Percentiles rank a stretch among this genome's conserved stretches.
Evolutionary conservation across 441 rosid genomes (phyloP).

Genomic region (Populus hybrid): DNA sequence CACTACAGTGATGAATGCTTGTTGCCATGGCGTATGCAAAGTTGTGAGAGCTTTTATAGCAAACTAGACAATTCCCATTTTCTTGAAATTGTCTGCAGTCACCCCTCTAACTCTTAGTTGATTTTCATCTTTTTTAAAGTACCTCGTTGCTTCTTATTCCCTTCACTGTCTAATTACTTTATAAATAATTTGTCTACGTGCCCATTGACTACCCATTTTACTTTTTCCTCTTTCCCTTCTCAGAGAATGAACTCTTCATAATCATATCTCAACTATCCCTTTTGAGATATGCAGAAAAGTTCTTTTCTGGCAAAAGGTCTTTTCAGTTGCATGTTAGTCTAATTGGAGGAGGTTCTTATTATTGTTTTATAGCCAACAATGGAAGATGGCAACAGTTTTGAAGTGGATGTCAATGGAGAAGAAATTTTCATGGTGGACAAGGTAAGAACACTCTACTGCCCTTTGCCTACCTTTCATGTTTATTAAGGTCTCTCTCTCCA

Average conservation of each 20-base stretch:
- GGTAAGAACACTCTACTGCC: conserved; percentile 24
- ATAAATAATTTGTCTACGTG: background rate
- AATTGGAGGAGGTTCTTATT: conserved; percentile 3
- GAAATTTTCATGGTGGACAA: conserved; percentile 46
- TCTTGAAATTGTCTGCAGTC: background rate
- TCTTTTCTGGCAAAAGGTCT: conserved; percentile 9
- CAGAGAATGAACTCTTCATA: background rate
- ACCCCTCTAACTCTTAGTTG: background rate
- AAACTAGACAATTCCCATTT: conserved; percentile 9
- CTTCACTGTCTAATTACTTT: background rate
- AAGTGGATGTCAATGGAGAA: conserved; percentile 57
- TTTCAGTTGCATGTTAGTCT: conserved; percentile 11
- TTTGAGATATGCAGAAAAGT: conserved; percentile 12
- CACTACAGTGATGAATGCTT: no score
- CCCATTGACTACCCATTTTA: conserved; percentile 24
- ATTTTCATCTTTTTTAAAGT: background rate
- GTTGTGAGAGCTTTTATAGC: background rate
- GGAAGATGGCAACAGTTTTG: conserved; percentile 40
- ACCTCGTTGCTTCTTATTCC: background rate
- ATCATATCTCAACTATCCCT: background rate
- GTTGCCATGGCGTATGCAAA: background rate
- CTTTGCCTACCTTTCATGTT: background rate
- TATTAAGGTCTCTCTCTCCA: background rate
- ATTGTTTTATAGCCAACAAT: conserved; percentile 19
- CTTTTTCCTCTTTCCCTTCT: conserved; percentile 9